Percentiles rank a stretch among this genome's conserved stretches.
These are phyloP conservation scores for Platanthera guangdongensis DNA, from an alignment of 106 monocot species.

Conservation along the genomic window DNA sequence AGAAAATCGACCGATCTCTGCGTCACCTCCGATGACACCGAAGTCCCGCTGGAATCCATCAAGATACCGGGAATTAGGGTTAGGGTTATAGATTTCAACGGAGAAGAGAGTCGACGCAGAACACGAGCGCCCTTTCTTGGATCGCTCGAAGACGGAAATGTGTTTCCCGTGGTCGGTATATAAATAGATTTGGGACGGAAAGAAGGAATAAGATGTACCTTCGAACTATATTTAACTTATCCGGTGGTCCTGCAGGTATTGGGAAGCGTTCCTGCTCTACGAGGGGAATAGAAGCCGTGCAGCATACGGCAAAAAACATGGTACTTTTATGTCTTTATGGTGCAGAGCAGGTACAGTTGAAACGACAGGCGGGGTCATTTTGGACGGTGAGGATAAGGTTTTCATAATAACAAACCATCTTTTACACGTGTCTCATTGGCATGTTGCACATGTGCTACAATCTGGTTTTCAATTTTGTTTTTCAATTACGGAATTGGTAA, in stretches of 20 bases:
- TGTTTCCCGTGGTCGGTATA: background rate
- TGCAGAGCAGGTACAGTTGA: background rate
- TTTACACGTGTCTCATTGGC: background rate
- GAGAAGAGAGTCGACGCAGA: background rate
- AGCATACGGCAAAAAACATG: background rate
- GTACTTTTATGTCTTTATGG: background rate
- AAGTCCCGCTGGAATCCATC: background rate
- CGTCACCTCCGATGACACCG: background rate
- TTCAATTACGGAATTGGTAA: too few species aligned
- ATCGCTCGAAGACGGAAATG: background rate
- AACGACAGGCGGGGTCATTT: background rate
- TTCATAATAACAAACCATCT: background rate
- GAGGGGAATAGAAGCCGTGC: background rate
- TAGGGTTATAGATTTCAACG: background rate
- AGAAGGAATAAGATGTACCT: background rate
- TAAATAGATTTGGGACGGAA: background rate
- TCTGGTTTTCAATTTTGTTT: too few species aligned
- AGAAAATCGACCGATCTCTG: conserved; percentile 44
- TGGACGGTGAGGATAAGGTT: background rate
- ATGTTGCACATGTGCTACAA: too few species aligned
- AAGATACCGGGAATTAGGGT: background rate
- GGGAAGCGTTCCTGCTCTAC: background rate
- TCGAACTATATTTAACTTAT: background rate
- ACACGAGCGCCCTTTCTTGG: background rate
- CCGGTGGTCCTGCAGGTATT: background rate